Conservation (phyloP, 768 basidiomycete species). For the Boletus edulis region DNA sequence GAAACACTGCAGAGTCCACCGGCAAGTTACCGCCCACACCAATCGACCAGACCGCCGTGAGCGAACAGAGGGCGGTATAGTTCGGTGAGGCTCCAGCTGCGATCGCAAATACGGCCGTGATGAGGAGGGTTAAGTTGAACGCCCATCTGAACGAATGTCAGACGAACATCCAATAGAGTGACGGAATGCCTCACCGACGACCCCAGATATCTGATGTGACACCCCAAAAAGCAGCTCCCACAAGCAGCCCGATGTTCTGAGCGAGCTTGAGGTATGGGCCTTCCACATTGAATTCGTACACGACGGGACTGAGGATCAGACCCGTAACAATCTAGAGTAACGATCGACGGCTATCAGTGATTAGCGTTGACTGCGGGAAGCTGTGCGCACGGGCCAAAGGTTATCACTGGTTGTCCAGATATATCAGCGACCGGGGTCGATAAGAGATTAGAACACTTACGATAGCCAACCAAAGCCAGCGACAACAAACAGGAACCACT, state of each 20-base stretch:
- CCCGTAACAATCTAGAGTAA: conserved; percentile 54
- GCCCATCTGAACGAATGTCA: conserved; percentile 45
- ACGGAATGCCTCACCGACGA: conserved; percentile 40
- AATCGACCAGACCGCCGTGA: conserved; percentile 58
- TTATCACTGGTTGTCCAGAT: conserved; percentile 48
- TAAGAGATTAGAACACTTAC: conserved; percentile 38
- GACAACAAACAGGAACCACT: conserved; percentile 65
- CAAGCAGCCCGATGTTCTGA: conserved; percentile 68
- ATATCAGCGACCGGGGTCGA: neutral
- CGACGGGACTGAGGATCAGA: conserved; percentile 60
- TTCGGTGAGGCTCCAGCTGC: conserved; percentile 60
- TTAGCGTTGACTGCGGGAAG: neutral
- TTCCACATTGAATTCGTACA: conserved; percentile 61
- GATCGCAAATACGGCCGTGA: conserved; percentile 64
- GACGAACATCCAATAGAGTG: neutral
- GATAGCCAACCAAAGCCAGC: conserved; percentile 77
- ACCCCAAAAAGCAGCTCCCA: conserved; percentile 71
- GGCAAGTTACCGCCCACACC: conserved; percentile 75
- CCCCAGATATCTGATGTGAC: conserved; percentile 71
- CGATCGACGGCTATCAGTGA: neutral
- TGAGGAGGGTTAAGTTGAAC: conserved; percentile 68
- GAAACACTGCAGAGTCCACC: conserved; percentile 73
- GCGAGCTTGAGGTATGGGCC: conserved; percentile 66
- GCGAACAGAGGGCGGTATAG: conserved; percentile 47
- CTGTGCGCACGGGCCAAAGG: conserved; percentile 61